Evolutionary conservation across 2,329 filamentous ascomycete genomes (phyloP), one percentile per base, ranked within the genome.

Genomic region (Phaeoacremonium minimum): DNA sequence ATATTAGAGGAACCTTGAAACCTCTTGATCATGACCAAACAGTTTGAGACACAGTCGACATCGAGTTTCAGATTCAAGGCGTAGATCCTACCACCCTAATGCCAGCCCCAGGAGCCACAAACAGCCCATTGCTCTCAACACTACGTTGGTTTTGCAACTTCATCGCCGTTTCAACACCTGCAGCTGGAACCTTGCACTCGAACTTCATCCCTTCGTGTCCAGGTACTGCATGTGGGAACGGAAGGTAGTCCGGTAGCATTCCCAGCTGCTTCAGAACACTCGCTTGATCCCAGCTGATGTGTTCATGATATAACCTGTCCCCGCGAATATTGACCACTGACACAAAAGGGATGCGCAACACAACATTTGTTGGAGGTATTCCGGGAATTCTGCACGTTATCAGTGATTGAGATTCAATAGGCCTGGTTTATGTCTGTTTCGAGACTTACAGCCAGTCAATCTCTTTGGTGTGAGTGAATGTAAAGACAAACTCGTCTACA

Each of bases 401-500:
- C n/a, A n/a, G n/a, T n/a, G n/a, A n/a, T n/a, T n/a, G n/a, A n/a
- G n/a, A n/a, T n/a, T n/a, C n/a, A n/a, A n/a, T n/a, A n/a, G n/a
- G n/a, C n/a, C n/a, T n/a, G n/a, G n/a, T n/a, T n/a, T n/a, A n/a
- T n/a, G n/a, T n/a, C n/a, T n/a, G n/a, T n/a, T n/a, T n/a, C n/a
- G 5, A 5, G 8, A 66, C 76, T 57, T 57, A 85, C 80, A 87
- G 63, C 83, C 81, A 87, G 50, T 85, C 80, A 3, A 86, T 63
- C n/a, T 69, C 63, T 13, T 59, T 67, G 38, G 75, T 67, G 46
- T 87, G 83, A 0, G 80, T 85, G 35, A 83, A 74, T 15, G 66
- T 72, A 51, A 77, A 77, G 15, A 85, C 66, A 44, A 87, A 85
- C 50, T 87, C 83, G 44, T 87, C 83, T 3, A 87, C 72, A 0